Evolutionary conservation across 2,329 filamentous ascomycete genomes (phyloP), one percentile per base, ranked within the genome.

Genomic region (Thermoascus crustaceus): DNA sequence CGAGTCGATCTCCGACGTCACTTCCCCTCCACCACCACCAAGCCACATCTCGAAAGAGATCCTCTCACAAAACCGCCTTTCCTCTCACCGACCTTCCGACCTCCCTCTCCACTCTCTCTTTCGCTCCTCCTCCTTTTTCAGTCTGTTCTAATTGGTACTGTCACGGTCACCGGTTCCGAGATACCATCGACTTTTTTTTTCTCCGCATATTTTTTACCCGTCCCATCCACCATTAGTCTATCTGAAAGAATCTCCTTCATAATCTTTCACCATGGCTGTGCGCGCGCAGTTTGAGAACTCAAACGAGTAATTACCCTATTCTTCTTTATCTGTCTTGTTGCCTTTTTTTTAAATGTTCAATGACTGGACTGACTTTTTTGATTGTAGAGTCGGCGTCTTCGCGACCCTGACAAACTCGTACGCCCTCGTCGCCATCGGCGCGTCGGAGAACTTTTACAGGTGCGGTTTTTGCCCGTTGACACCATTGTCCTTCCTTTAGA

Each of bases 361-460:
- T 13, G 16, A 11, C 21, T 18, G 11, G 13, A 5, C 25, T 19
- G 11, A 18, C 35, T 34, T 30, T 32, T 16, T 26, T 18, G 19
- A 16, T 32, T 35, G 20, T 55, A 95, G 88, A 70, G 85, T 98
- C 60, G 91, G 91, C 62, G 91, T 96, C 59, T 98, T 98, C 67
- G 70, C 88, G 42, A 94, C 86, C 43, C 82, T 98, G 60, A 98
- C 91, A 51, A 98, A 98, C 69, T 89, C 86, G 41, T 98, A 94
- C 67, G 87, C 88, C 52, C 75, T 98, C 54, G 86, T 95, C 52
- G 88, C 89, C 47, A 78, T 94, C 48, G 91, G 91, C 58, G 88
- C 85, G 53, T 94, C 86, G 57, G 88, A 95, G 73, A 96, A 96
- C 76, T 98, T 98, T 68, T 96, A 96, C 79, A 88, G 78, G 78